Percentiles rank a stretch among this genome's conserved stretches.
Conservation (phyloP, 768 basidiomycete genomes). For the Leccinum disarticulatum region DNA sequence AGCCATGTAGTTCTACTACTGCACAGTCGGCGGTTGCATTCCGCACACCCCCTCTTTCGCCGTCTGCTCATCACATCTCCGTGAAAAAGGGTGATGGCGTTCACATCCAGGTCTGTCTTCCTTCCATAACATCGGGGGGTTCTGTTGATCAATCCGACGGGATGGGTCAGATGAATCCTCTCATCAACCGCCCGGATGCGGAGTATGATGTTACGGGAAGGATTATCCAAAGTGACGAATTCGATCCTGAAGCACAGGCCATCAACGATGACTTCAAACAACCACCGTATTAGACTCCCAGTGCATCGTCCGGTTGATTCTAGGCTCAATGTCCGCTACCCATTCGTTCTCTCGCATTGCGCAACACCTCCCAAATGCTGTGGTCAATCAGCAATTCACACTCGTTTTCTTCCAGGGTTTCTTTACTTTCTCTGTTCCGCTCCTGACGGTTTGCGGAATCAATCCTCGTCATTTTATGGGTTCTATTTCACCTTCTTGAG, state of each 20-base stretch:
- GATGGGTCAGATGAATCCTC: constrained; percentile 63
- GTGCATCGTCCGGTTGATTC: not conserved
- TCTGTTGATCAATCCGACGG: constrained; percentile 8
- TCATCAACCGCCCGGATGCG: constrained; percentile 46
- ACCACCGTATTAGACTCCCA: constrained; percentile 39
- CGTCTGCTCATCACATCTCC: constrained; percentile 25
- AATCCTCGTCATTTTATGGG: not conserved
- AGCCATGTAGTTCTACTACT: constrained; percentile 34
- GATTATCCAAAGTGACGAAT: constrained; percentile 42
- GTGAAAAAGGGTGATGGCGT: constrained; percentile 49
- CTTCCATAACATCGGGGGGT: not conserved
- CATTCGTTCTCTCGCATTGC: not conserved
- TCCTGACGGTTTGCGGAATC: not conserved
- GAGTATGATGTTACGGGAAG: constrained; percentile 62
- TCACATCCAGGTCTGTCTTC: constrained; percentile 54
- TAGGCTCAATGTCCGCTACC: not conserved
- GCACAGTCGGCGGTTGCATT: constrained; percentile 61
- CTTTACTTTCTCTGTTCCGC: not conserved
- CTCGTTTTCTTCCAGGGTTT: not conserved
- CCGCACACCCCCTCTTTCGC: constrained; percentile 40
- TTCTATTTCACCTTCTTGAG: constrained; percentile 3
- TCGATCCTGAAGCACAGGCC: constrained; percentile 60
- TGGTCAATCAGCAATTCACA: not conserved
- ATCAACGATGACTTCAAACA: constrained; percentile 65
- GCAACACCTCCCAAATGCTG: not conserved